Evolutionary conservation across 306 rosid genomes (phyloP).

Genomic region (Carpinus viminea): DNA sequence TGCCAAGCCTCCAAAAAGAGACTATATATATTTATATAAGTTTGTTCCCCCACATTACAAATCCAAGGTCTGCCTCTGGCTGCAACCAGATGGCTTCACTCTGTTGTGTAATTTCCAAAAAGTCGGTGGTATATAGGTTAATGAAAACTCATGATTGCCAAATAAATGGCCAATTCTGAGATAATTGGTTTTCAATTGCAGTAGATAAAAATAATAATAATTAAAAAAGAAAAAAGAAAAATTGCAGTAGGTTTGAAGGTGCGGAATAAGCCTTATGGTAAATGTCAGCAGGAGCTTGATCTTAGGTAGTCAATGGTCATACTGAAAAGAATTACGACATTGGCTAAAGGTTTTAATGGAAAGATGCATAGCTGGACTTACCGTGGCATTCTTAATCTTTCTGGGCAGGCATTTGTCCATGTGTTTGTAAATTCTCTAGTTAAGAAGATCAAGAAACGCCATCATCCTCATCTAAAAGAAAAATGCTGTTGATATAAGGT

Average conservation of each 20-base stretch:
- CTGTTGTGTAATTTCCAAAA: background rate
- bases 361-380: background rate
- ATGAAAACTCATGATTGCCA: background rate
- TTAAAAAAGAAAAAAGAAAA: too few relatives aligned
- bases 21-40: too few relatives aligned
- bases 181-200: too few relatives aligned
- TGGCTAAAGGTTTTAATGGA: background rate
- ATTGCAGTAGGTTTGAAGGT: background rate
- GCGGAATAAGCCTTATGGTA: background rate
- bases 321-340: background rate
- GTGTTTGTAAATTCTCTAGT: conserved; percentile 3
- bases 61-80: background rate
- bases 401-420: background rate
- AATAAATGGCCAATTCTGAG: background rate
- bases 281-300: background rate
- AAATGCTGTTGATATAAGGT: conserved; percentile 33
- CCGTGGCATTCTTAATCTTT: background rate
- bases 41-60: too few relatives aligned
- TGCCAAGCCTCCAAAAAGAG: too few relatives aligned
- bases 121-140: background rate
- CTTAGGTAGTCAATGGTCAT: background rate
- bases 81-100: conserved; percentile 7
- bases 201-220: too few relatives aligned
- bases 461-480: conserved; percentile 37
- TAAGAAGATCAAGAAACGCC: conserved; percentile 14